A percentile compares a stretch with the other conserved stretches of the same genome.
These are phyloP conservation scores for Lepidium campestre DNA, from an alignment of 441 rosid species.

Conservation along the genomic window DNA sequence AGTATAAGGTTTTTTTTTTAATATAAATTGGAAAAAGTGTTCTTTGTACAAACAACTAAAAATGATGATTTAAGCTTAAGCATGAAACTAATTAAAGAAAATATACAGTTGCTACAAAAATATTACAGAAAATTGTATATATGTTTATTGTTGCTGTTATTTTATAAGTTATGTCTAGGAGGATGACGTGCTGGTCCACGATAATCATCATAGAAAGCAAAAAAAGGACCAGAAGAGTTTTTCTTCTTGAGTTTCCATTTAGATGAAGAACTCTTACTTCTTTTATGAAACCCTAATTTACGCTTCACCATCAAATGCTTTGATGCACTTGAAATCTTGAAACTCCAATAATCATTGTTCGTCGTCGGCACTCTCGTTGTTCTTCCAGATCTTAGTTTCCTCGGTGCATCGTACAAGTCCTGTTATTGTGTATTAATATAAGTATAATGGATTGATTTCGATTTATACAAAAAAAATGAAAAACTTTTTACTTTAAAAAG, in stretches of 20 bases:
- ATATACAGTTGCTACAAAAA: neutral
- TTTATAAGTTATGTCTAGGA: conserved; percentile 18
- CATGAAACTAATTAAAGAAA: neutral
- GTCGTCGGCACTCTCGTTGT: neutral
- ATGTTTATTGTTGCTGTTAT: neutral
- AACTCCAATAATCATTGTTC: neutral
- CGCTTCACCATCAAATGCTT: neutral
- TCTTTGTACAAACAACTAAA: neutral
- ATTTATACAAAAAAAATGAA: neutral
- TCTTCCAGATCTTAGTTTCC: conserved; percentile 5
- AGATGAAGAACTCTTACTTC: conserved; percentile 11
- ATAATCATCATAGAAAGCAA: conserved; percentile 18
- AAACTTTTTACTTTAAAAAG: neutral
- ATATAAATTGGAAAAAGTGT: neutral
- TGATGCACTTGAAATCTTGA: neutral
- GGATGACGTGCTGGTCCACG: conserved; percentile 24
- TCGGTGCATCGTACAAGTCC: neutral
- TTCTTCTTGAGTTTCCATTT: conserved; percentile 18
- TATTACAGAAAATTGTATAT: neutral
- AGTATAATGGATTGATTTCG: neutral
- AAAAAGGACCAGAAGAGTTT: conserved; percentile 5
- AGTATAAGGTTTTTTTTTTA: neutral
- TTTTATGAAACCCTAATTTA: conserved; percentile 16
- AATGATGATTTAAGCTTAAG: neutral
- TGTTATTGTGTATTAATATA: neutral